Evolutionary conservation across 2,329 filamentous ascomycete species (phyloP).

Genomic region (Dendryphion nanum): DNA sequence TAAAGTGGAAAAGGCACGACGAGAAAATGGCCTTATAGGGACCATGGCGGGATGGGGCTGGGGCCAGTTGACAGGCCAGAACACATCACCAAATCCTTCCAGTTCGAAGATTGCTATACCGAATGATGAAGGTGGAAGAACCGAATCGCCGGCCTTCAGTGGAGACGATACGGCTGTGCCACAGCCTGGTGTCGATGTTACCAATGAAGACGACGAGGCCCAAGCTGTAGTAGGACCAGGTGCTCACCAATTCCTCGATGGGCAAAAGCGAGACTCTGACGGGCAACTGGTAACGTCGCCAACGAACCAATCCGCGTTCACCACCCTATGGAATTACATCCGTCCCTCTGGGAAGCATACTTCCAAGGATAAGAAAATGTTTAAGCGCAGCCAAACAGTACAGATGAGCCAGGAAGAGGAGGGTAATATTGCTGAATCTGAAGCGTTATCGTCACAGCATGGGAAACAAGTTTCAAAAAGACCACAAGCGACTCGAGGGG

Average conservation of each 20-base stretch:
- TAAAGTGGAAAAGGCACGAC: slow-evolving; percentile 87
- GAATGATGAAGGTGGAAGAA: slow-evolving; percentile 27
- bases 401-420: slow-evolving; percentile 18
- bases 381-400: slow-evolving; percentile 39
- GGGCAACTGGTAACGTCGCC: slow-evolving; percentile 14
- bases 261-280: slow-evolving; percentile 23
- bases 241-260: slow-evolving; percentile 31
- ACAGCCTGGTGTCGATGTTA: slow-evolving; percentile 65
- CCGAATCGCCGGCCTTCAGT: slow-evolving; percentile 29
- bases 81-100: slow-evolving; percentile 59
- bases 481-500: slow-evolving; percentile 48
- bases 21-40: slow-evolving; percentile 88
- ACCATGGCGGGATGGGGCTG: slow-evolving; percentile 93
- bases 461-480: slow-evolving; percentile 31
- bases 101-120: slow-evolving; percentile 38
- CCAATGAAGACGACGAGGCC: slow-evolving; percentile 62
- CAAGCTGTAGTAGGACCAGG: slow-evolving; percentile 41
- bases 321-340: slow-evolving; percentile 71
- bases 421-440: slow-evolving; percentile 5
- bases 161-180: slow-evolving; percentile 59
- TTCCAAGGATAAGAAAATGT: slow-evolving; percentile 65
- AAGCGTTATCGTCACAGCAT: slow-evolving; percentile 13
- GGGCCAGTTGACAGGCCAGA: slow-evolving; percentile 79
- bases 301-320: slow-evolving; percentile 40
- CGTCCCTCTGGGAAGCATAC: slow-evolving; percentile 61